Evolutionary conservation across 2,329 filamentous ascomycete genomes (phyloP), one percentile per base, ranked within the genome.

Genomic region (Arthrocladium fulminans): DNA sequence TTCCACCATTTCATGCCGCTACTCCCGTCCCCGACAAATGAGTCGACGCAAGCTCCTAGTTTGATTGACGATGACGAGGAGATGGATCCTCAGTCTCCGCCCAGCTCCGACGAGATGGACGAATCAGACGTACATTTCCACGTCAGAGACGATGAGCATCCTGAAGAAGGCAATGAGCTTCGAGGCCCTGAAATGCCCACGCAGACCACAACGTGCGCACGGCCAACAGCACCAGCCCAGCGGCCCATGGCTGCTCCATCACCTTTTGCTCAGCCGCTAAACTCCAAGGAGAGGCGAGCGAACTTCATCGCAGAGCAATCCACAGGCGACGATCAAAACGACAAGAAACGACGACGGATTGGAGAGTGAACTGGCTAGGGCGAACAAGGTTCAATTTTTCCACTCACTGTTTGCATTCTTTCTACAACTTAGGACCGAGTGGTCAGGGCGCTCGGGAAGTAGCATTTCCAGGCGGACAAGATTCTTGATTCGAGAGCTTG

Each of bases 11-110:
- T 47, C 19, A 20, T 41, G 34, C 24, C 34, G n/a, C 45, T 47
- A 12, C 7, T 47, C 15, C 59, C 58, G 10, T 57, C 54, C 19
- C 61, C 66, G 22, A 61, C 65, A 37, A 67, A 81, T 38, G 73
- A 82, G 44, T 84, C 83, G 63, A 87, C 87, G 64, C 85, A 86
- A 56, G 84, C 85, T 7, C 85, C 85, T 19, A 88, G 83, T 58
- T 73, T 89, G 42, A 84, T 88, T 60, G 87, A 84, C 65, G 85
- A 89, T 65, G 84, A 88, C 60, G 83, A 84, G 57, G 84, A 88
- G 61, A 86, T 84, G 59, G 84, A 85, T 56, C 81, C 61, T 12
- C 66, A 83, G 48, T 86, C 82, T 3, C 75, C 74, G 2, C 70
- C 73, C 37, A 82, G 79, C 3, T 79, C 79, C 22, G 65, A 62